Conservation (phyloP, 2,329 filamentous ascomycete genomes). For the Bipolaris victoriae region DNA sequence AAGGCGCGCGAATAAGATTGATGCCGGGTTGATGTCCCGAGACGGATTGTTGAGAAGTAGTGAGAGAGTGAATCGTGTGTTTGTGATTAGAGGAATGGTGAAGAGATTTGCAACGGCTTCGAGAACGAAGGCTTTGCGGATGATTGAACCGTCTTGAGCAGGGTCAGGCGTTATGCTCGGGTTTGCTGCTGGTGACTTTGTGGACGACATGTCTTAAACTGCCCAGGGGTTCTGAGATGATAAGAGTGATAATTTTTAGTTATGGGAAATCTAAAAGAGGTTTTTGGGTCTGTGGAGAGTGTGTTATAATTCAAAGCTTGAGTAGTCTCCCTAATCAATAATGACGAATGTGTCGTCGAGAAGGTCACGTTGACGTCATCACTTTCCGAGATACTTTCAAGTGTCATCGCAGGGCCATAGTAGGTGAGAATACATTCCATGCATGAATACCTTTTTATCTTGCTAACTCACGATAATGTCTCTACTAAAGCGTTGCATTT, state of each 20-base stretch:
- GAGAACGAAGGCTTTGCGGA: constrained; percentile 36
- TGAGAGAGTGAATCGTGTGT: constrained; percentile 30
- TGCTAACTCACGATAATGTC: background rate
- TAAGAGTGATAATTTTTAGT: background rate
- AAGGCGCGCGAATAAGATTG: constrained; percentile 33
- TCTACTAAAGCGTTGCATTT: background rate
- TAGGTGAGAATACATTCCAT: no score
- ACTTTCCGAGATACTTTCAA: background rate
- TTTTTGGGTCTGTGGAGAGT: background rate
- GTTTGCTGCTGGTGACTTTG: constrained; percentile 32
- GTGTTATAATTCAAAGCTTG: background rate
- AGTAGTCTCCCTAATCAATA: background rate
- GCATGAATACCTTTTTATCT: background rate
- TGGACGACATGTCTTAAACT: background rate
- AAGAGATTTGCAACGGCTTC: constrained; percentile 39
- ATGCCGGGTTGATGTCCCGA: constrained; percentile 29
- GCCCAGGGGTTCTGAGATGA: background rate
- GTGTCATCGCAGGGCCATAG: background rate
- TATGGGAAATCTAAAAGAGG: background rate
- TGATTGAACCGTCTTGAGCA: constrained; percentile 21
- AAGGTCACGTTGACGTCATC: constrained; percentile 7
- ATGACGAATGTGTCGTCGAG: constrained; percentile 3
- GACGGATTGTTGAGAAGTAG: constrained; percentile 27
- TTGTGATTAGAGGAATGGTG: constrained; percentile 33
- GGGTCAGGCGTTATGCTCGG: constrained; percentile 25